Conservation (phyloP, 1,139 yeast genomes). For the Yamadazyma friedrichii region DNA sequence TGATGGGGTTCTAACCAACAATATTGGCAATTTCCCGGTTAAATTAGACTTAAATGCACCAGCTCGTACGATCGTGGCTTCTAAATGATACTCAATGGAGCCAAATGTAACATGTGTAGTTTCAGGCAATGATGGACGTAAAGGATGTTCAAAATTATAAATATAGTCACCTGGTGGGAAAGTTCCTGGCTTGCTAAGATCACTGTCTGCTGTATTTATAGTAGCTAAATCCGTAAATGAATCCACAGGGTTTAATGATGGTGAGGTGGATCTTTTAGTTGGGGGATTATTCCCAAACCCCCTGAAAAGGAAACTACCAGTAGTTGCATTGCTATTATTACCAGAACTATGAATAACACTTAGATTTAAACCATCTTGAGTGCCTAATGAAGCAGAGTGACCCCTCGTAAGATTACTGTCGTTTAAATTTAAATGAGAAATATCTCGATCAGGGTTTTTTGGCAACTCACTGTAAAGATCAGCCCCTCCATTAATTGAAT, state of each 20-base stretch:
- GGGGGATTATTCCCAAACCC: slow-evolving; percentile 29
- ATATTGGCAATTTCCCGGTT: slow-evolving; percentile 60
- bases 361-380: slow-evolving; percentile 3
- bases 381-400: slow-evolving; percentile 19
- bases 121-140: slow-evolving; percentile 83
- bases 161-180: slow-evolving; percentile 82
- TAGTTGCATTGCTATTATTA: slow-evolving; percentile 12
- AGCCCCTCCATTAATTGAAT: slow-evolving; percentile 53
- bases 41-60: slow-evolving; percentile 87
- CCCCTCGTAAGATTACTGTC: slow-evolving; percentile 19
- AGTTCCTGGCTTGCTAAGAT: slow-evolving; percentile 26
- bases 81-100: slow-evolving; percentile 64
- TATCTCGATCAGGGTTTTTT: slow-evolving; percentile 27
- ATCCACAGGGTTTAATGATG: slow-evolving; percentile 19
- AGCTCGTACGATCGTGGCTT: slow-evolving; percentile 65
- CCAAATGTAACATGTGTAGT: slow-evolving; percentile 80
- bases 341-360: not conserved
- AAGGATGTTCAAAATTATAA: slow-evolving; percentile 87
- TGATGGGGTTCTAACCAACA: slow-evolving; percentile 71
- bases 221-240: slow-evolving; percentile 16
- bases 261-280: slow-evolving; percentile 40
- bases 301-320: slow-evolving; percentile 20
- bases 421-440: slow-evolving; percentile 31
- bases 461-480: slow-evolving; percentile 43
- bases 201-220: slow-evolving; percentile 18